These are phyloP conservation scores for Gremmenia infestans DNA, from an alignment of 2,329 filamentous ascomycete species.

Conservation along the genomic window DNA sequence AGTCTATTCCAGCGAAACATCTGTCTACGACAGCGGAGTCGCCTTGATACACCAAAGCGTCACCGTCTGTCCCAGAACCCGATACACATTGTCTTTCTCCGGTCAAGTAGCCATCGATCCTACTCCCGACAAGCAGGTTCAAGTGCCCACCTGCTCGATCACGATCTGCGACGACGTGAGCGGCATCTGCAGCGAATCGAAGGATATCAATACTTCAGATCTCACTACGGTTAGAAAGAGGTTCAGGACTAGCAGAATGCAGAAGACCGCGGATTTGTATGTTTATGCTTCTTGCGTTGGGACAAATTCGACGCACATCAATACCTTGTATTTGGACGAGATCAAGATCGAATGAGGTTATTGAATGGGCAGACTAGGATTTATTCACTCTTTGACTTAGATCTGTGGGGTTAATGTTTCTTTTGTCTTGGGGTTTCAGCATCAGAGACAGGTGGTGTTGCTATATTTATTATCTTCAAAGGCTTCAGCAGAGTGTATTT, in stretches of 20 bases:
- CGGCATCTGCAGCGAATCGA: neutral
- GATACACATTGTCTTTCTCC: neutral
- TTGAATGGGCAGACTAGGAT: no score
- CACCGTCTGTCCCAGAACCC: neutral
- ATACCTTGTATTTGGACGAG: neutral
- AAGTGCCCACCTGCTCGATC: neutral
- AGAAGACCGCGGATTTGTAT: neutral
- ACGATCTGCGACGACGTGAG: neutral
- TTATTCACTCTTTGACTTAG: no score
- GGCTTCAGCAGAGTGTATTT: no score
- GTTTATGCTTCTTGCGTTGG: neutral
- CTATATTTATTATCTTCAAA: no score
- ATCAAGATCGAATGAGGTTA: no score
- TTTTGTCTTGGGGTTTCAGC: no score
- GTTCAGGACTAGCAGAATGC: neutral
- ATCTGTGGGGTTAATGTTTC: no score
- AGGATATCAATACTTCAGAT: neutral
- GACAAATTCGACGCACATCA: neutral
- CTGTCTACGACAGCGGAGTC: neutral
- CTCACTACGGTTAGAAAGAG: neutral
- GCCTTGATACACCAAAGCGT: neutral
- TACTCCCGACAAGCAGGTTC: neutral
- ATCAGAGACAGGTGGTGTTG: no score
- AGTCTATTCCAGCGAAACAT: neutral
- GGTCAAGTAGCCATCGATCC: neutral